A percentile compares a stretch with the other conserved stretches of the same genome.
These are phyloP conservation scores for Fusarium sp. DNA, from an alignment of 2,329 filamentous ascomycete genomes.

Conservation along the genomic window DNA sequence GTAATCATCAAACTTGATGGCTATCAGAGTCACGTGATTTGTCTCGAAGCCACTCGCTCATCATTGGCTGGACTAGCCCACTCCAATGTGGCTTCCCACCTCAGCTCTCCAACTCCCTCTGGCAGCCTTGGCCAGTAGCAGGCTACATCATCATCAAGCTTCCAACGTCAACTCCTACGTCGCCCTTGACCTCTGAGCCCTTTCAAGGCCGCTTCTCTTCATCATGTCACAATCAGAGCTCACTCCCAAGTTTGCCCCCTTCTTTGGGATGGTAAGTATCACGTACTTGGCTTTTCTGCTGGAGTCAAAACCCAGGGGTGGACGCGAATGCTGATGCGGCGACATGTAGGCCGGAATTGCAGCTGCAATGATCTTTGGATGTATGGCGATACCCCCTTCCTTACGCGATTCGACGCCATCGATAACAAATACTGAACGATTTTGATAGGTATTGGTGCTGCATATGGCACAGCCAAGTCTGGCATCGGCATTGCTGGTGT, in stretches of 20 bases:
- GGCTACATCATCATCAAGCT: constrained; percentile 50
- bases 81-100: constrained; percentile 34
- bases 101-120: constrained; percentile 41
- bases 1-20: neutral
- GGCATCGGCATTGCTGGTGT: constrained; percentile 90
- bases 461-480: constrained; percentile 89
- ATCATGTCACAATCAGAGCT: constrained; percentile 68
- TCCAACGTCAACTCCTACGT: constrained; percentile 41
- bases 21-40: constrained; percentile 28
- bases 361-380: constrained; percentile 86
- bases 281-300: constrained; percentile 8
- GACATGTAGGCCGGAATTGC: constrained; percentile 77
- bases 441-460: constrained; percentile 73
- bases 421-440: constrained; percentile 46
- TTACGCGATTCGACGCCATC: constrained; percentile 23
- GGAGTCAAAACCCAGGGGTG: constrained; percentile 6
- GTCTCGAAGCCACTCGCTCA: neutral
- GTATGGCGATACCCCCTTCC: constrained; percentile 62
- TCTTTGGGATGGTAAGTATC: constrained; percentile 83
- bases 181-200: constrained; percentile 35
- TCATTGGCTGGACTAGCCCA: constrained; percentile 35
- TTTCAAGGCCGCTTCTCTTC: constrained; percentile 40
- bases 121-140: constrained; percentile 42
- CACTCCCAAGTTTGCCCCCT: constrained; percentile 85
- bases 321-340: constrained; percentile 46